Conservation (phyloP, 2,329 filamentous ascomycete genomes). For the Fusarium mexicanum region DNA sequence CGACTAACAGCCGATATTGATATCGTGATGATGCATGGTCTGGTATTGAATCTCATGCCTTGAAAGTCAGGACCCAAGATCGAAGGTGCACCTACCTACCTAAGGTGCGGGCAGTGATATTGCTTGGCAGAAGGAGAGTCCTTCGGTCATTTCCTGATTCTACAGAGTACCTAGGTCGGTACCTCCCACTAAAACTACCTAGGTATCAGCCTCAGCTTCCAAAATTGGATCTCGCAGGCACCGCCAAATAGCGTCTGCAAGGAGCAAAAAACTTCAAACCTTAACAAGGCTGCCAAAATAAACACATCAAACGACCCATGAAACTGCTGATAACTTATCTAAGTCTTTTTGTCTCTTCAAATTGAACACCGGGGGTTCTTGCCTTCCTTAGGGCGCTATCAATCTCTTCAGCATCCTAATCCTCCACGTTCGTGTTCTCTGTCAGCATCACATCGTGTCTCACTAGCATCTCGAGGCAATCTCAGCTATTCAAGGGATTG, state of each 20-base stretch:
- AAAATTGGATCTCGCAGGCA: not conserved
- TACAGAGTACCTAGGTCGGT: not conserved
- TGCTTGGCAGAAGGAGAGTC: conserved; percentile 5
- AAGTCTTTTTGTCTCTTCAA: not conserved
- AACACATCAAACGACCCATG: not conserved
- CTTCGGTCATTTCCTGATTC: conserved; percentile 7
- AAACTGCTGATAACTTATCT: not conserved
- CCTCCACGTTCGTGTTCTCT: conserved; percentile 10
- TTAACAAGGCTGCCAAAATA: not conserved
- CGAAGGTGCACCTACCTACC: not conserved
- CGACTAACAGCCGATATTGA: conserved; percentile 26
- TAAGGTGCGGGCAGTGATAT: not conserved
- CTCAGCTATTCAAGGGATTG: conserved; percentile 9
- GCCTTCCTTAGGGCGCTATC: not conserved
- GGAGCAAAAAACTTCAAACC: not conserved
- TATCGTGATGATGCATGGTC: conserved; percentile 1
- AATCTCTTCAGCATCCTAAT: conserved; percentile 24
- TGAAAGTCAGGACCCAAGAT: not conserved
- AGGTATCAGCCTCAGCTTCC: conserved; percentile 11
- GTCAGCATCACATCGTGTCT: conserved; percentile 20
- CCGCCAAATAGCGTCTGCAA: not conserved
- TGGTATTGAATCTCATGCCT: not conserved
- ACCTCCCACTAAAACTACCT: conserved; percentile 5
- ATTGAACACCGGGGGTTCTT: not conserved
- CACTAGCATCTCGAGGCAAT: conserved; percentile 13